These are phyloP conservation scores for Candida maesae DNA, from an alignment of 805 yeast species.

Conservation along the genomic window DNA sequence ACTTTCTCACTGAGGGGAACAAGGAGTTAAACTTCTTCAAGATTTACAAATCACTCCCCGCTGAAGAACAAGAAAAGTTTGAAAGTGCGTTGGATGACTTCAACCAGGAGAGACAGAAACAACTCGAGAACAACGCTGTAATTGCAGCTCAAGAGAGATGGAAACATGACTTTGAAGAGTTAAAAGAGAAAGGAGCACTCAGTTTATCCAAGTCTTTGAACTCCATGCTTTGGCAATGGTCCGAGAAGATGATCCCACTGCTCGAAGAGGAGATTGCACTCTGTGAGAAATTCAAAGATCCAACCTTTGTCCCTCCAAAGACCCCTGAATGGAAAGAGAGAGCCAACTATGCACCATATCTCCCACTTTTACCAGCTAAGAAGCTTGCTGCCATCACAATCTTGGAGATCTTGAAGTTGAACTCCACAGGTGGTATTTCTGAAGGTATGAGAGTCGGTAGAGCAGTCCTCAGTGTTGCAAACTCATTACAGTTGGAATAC, in stretches of 20 bases:
- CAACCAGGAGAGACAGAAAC: constrained; percentile 72
- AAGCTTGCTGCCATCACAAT: constrained; percentile 82
- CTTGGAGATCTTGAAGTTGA: constrained; percentile 70
- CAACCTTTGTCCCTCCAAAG: constrained; percentile 12
- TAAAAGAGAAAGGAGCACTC: constrained; percentile 52
- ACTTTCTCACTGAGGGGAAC: constrained; percentile 28
- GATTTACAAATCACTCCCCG: constrained; percentile 51
- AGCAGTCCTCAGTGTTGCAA: constrained; percentile 78
- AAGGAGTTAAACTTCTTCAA: constrained; percentile 58
- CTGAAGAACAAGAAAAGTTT: constrained; percentile 50
- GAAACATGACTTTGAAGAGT: constrained; percentile 75
- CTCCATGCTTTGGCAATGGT: constrained; percentile 82
- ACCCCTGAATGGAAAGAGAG: constrained; percentile 37
- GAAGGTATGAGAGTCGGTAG: constrained; percentile 85
- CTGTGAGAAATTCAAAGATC: constrained; percentile 42
- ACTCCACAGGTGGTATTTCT: constrained; percentile 68
- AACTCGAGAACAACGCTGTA: constrained; percentile 71
- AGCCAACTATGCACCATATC: constrained; percentile 69
- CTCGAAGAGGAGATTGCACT: constrained; percentile 61
- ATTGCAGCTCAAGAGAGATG: constrained; percentile 87
- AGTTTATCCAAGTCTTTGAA: constrained; percentile 59
- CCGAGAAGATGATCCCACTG: constrained; percentile 63
- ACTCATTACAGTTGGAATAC: constrained; percentile 80
- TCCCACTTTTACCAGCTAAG: constrained; percentile 68
- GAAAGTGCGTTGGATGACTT: constrained; percentile 63